phyloP scores from a whole-genome alignment of 495 filamentous ascomycete genomes.

The Lophium mytilinum region DNA sequence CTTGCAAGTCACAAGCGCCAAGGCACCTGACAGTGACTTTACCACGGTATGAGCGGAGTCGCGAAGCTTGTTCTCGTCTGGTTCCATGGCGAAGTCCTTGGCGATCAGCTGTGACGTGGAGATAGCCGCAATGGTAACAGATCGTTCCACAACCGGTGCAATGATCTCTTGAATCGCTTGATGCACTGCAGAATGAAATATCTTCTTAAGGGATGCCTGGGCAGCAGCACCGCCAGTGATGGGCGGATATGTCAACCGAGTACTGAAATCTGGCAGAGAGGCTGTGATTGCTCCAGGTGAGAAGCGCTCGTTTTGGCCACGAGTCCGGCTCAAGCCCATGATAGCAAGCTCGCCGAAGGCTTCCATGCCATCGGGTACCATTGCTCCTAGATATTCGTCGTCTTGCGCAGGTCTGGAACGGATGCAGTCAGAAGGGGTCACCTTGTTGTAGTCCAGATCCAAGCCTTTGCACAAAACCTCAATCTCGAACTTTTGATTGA shows the following conservation, averaged over 20 bases:
- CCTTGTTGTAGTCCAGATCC: slow-evolving; percentile 74
- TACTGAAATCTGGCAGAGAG: slow-evolving; percentile 69
- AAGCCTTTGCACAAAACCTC: slow-evolving; percentile 92
- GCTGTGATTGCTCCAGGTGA: slow-evolving; percentile 65
- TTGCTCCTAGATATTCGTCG: slow-evolving; percentile 46
- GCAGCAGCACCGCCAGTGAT: slow-evolving; percentile 53
- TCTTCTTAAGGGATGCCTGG: slow-evolving; percentile 57
- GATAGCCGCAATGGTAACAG: slow-evolving; percentile 94
- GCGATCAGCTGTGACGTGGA: slow-evolving; percentile 86
- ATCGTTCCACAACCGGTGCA: slow-evolving; percentile 90
- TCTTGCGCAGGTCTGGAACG: slow-evolving; percentile 54
- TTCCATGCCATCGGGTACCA: slow-evolving; percentile 61
- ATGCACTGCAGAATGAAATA: slow-evolving; percentile 74
- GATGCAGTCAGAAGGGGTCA: slow-evolving; percentile 76
- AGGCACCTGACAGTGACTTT: slow-evolving; percentile 79
- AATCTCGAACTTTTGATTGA: slow-evolving; percentile 96
- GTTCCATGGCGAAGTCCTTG: slow-evolving; percentile 92
- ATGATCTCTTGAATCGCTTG: slow-evolving; percentile 91
- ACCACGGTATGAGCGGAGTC: slow-evolving; percentile 85
- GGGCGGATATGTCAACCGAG: slow-evolving; percentile 63
- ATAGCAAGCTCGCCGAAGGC: slow-evolving; percentile 71
- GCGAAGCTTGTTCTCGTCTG: slow-evolving; percentile 76
- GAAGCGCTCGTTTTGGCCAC: slow-evolving; percentile 60
- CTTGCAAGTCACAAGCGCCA: slow-evolving; percentile 96
- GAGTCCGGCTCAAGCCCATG: slow-evolving; percentile 55